A percentile compares a stretch with the other conserved stretches of the same genome.
Conservation (phyloP, 2,329 filamentous ascomycete species). For the Aureobasidium pullulans region DNA sequence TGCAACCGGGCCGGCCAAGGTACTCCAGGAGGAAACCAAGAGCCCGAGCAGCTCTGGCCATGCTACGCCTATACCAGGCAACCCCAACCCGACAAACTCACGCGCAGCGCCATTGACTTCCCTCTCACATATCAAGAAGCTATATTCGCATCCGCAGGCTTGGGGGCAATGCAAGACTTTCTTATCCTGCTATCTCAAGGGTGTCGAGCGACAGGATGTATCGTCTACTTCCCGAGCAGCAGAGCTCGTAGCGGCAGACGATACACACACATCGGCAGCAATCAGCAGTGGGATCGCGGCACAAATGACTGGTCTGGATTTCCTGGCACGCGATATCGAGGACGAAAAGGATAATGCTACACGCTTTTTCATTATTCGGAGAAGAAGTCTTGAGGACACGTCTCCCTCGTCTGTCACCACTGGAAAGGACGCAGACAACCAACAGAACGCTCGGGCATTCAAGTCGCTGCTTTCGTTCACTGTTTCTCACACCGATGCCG, state of each 20-base stretch:
- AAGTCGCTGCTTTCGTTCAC: constrained; percentile 82
- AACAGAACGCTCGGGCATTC: constrained; percentile 16
- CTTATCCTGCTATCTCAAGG: constrained; percentile 60
- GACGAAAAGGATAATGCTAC: constrained; percentile 72
- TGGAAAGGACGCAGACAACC: neutral
- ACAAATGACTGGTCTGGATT: constrained; percentile 56
- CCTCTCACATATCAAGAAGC: constrained; percentile 58
- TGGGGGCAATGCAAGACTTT: constrained; percentile 85
- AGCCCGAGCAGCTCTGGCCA: constrained; percentile 35
- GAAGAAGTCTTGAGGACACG: constrained; percentile 13
- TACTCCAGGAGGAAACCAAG: constrained; percentile 15
- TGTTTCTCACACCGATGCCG: constrained; percentile 66
- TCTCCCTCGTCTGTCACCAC: neutral
- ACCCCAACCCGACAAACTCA: constrained; percentile 7
- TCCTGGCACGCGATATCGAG: constrained; percentile 64
- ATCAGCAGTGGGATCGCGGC: constrained; percentile 72
- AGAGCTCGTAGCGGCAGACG: constrained; percentile 57
- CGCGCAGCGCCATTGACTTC: constrained; percentile 41
- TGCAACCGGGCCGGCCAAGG: neutral
- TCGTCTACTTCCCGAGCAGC: constrained; percentile 81
- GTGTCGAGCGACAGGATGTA: constrained; percentile 73
- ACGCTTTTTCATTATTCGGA: constrained; percentile 62
- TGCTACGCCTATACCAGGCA: constrained; percentile 42
- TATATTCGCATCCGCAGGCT: constrained; percentile 93
- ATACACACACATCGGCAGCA: constrained; percentile 57